These are phyloP conservation scores for Rhamnella rubrinervis DNA, from an alignment of 331 rosid genomes.

Conservation along the genomic window DNA sequence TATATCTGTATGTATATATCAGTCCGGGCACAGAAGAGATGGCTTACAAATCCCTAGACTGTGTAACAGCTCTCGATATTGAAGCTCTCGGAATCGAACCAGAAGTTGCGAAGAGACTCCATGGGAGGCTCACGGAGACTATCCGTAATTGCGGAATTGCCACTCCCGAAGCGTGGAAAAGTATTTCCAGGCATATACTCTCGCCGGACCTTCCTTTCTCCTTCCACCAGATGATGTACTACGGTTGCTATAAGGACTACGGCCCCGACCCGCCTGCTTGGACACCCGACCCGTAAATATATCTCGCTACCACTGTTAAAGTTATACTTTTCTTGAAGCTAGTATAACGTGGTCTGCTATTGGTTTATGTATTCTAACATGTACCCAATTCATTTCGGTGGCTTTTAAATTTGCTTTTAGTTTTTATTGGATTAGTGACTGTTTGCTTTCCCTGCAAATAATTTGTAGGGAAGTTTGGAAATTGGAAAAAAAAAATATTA, in stretches of 20 bases:
- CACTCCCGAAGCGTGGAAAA: constrained; percentile 72
- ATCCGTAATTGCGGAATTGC: constrained; percentile 39
- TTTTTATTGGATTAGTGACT: neutral
- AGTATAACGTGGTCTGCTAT: neutral
- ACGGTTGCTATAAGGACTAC: constrained; percentile 55
- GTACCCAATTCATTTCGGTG: too few species aligned
- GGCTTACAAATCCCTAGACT: constrained; percentile 53
- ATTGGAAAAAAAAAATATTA: too few species aligned
- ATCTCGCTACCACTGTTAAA: neutral
- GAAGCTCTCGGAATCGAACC: constrained; percentile 49
- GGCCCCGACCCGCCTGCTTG: constrained; percentile 95
- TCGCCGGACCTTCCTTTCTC: constrained; percentile 74
- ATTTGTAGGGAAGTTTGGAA: too few species aligned
- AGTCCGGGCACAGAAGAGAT: constrained; percentile 6
- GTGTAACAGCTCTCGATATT: constrained; percentile 52
- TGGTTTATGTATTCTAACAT: neutral
- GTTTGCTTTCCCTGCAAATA: neutral
- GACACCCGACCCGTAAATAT: constrained; percentile 69
- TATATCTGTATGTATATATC: too few species aligned
- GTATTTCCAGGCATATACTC: constrained; percentile 54
- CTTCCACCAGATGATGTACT: constrained; percentile 78
- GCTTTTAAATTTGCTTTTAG: too few species aligned
- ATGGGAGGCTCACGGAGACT: constrained; percentile 41
- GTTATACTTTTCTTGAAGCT: too few species aligned
- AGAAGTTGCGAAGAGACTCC: constrained; percentile 44